phyloP scores from a whole-genome alignment of 2,329 filamentous ascomycete genomes.

The Ophiostoma himal-ulmi region DNA sequence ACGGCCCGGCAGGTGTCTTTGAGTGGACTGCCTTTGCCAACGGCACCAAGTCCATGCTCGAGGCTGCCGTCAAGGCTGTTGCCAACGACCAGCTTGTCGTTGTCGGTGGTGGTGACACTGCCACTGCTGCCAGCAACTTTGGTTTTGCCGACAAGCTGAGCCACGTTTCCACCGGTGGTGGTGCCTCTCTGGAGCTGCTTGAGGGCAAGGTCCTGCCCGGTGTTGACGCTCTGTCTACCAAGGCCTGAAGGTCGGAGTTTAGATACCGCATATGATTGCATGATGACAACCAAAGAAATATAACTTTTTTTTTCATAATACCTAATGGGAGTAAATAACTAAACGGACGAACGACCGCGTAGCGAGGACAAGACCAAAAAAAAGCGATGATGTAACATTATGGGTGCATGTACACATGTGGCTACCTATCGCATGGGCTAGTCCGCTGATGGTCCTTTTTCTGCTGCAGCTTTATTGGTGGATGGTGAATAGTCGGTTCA shows the following conservation, averaged over 20 bases:
- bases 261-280: conserved; percentile 9
- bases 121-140: conserved; percentile 96
- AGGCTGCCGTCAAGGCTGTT: conserved; percentile 71
- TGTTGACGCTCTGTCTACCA: conserved; percentile 81
- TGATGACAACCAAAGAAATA: conserved; percentile 4
- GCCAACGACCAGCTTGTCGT: conserved; percentile 90
- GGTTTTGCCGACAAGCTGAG: conserved; percentile 93
- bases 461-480: background rate
- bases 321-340: too few relatives aligned
- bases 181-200: conserved; percentile 89
- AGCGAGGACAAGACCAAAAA: too few relatives aligned
- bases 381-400: too few relatives aligned
- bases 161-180: conserved; percentile 95
- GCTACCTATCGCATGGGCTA: too few relatives aligned
- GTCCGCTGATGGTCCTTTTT: too few relatives aligned
- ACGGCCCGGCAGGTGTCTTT: conserved; percentile 94
- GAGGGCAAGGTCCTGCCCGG: conserved; percentile 98
- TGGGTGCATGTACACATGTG: too few relatives aligned
- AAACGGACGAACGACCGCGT: too few relatives aligned
- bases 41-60: conserved; percentile 86
- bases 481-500: background rate
- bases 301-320: too few relatives aligned
- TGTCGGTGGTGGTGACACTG: conserved; percentile 96
- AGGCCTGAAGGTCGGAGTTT: conserved; percentile 31
- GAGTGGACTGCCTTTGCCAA: conserved; percentile 92